Evolutionary conservation across 2,329 filamentous ascomycete species (phyloP).

Genomic region (Pseudogymnoascus sp.): DNA sequence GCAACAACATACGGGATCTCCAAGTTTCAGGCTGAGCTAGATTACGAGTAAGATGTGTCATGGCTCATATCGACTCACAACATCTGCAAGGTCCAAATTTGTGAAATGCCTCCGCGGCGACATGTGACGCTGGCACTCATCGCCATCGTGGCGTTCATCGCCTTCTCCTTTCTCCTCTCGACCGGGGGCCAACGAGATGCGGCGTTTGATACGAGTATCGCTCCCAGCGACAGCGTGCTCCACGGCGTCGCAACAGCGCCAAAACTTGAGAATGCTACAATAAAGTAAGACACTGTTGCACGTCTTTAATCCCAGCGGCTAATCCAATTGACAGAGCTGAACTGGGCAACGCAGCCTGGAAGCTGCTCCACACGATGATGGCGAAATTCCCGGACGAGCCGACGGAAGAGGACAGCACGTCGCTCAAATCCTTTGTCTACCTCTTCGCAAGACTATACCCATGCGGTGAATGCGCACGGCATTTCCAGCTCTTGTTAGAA

Average conservation of each 20-base stretch:
- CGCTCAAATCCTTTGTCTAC: conserved; percentile 57
- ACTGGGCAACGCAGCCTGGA: conserved; percentile 62
- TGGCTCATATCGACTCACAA: conserved; percentile 6
- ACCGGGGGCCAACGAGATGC: conserved; percentile 20
- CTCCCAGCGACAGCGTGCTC: conserved; percentile 39
- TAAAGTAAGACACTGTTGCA: conserved; percentile 48
- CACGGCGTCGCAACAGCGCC: conserved; percentile 67
- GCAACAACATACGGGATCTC: neutral
- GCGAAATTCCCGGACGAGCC: conserved; percentile 61
- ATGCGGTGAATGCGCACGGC: conserved; percentile 60
- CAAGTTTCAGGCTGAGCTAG: neutral
- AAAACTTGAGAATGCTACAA: conserved; percentile 74
- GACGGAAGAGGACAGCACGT: conserved; percentile 52
- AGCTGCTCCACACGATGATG: conserved; percentile 64
- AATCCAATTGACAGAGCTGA: conserved; percentile 35
- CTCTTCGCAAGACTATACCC: conserved; percentile 63
- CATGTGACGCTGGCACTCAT: conserved; percentile 47
- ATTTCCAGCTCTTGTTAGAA: conserved; percentile 56
- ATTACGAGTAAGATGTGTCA: neutral
- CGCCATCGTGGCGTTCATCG: conserved; percentile 49
- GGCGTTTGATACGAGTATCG: conserved; percentile 13
- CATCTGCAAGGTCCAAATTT: neutral
- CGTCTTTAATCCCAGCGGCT: neutral
- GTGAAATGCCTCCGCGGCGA: conserved; percentile 30
- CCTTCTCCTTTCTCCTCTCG: conserved; percentile 50